phyloP scores from a whole-genome alignment of 352 stramenopile genomes.

The Aphanomyces euteiches region DNA sequence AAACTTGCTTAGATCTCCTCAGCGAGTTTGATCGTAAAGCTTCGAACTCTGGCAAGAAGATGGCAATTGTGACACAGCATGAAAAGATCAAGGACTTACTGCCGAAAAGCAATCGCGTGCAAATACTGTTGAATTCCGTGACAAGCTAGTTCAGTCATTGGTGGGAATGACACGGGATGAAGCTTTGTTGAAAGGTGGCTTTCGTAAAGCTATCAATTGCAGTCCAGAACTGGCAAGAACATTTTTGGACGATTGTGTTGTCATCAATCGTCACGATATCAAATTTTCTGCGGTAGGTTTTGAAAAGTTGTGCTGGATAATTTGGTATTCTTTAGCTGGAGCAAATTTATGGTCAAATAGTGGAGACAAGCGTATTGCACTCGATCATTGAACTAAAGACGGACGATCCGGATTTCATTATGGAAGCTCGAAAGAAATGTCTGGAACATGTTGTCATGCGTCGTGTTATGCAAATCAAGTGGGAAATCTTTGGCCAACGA shows the following conservation, averaged over 20 bases:
- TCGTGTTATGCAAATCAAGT: slow-evolving; percentile 15
- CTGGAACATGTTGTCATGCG: slow-evolving; percentile 5
- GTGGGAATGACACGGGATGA: background rate
- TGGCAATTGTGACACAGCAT: no score
- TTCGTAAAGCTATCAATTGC: background rate
- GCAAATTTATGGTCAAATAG: no score
- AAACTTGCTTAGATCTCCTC: no score
- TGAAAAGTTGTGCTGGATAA: no score
- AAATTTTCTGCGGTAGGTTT: background rate
- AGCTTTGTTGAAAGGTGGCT: background rate
- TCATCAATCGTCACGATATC: background rate
- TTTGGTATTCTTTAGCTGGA: no score
- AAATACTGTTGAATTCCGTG: background rate
- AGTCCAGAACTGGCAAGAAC: background rate
- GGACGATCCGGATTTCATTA: background rate
- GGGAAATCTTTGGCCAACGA: slow-evolving; percentile 16
- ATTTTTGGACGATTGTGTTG: background rate
- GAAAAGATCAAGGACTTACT: no score
- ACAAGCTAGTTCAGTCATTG: background rate
- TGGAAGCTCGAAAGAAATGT: background rate
- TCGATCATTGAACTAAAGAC: no score
- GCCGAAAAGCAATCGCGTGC: background rate
- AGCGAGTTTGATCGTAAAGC: no score
- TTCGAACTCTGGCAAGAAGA: no score
- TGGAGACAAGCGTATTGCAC: no score